phyloP scores from a whole-genome alignment of 371 early-diverging fungal species.

The Mortierella sp. region DNA sequence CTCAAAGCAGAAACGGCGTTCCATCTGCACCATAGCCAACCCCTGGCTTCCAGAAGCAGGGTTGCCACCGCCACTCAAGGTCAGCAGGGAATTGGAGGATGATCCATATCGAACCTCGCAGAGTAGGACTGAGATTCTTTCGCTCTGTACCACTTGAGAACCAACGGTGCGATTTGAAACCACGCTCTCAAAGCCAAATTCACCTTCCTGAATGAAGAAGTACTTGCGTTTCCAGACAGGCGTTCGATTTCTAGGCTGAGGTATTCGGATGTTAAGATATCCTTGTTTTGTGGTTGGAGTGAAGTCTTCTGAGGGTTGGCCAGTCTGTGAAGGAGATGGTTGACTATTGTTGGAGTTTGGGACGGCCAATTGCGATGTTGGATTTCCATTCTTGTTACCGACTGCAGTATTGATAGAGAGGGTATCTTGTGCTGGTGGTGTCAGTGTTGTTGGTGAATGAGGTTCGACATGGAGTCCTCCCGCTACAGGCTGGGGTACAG shows the following conservation, averaged over 20 bases:
- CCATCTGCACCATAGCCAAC: constrained; percentile 58
- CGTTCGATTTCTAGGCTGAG: constrained; percentile 52
- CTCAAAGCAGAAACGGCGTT: constrained; percentile 80
- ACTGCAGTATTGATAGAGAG: constrained; percentile 8
- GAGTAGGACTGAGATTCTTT: constrained; percentile 67
- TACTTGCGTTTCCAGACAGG: constrained; percentile 64
- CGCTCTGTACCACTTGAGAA: constrained; percentile 66
- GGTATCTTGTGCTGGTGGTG: constrained; percentile 3
- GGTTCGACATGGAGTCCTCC: neutral
- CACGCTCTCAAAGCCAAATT: constrained; percentile 64
- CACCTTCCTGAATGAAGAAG: constrained; percentile 71
- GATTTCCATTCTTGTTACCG: constrained; percentile 1
- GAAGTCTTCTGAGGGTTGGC: neutral
- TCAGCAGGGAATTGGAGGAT: constrained; percentile 24
- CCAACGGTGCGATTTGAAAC: constrained; percentile 60
- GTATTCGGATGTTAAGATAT: constrained; percentile 53
- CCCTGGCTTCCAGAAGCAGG: constrained; percentile 47
- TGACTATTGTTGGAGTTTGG: constrained; percentile 2
- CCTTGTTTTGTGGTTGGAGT: constrained; percentile 54
- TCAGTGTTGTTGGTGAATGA: neutral
- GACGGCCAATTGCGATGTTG: neutral
- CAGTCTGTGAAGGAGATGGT: constrained; percentile 3
- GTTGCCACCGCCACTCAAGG: constrained; percentile 37
- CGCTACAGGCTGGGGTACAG: constrained; percentile 2
- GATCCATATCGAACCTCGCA: constrained; percentile 66